Percentiles rank a stretch among this genome's conserved stretches.
Evolutionary conservation across 495 filamentous ascomycete species (phyloP).

Genomic region (Penicillium antarcticum): DNA sequence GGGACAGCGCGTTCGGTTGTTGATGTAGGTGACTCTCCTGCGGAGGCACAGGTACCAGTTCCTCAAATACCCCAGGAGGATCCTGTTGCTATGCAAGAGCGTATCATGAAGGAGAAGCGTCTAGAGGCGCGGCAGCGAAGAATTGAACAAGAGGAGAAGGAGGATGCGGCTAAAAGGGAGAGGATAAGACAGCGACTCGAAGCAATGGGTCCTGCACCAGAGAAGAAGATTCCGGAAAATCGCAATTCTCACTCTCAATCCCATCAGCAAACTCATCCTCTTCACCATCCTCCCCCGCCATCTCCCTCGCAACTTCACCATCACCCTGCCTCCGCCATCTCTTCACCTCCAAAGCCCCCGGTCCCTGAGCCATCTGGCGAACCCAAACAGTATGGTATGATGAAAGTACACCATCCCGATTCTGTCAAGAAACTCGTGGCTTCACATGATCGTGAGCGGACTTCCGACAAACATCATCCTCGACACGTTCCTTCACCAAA

Average conservation of each 20-base stretch:
- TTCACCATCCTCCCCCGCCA: background rate
- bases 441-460: constrained; percentile 37
- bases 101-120: constrained; percentile 79
- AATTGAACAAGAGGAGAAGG: constrained; percentile 74
- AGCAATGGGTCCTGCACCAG: constrained; percentile 65
- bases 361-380: constrained; percentile 50
- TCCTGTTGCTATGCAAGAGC: constrained; percentile 66
- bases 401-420: constrained; percentile 55
- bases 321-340: constrained; percentile 19
- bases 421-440: constrained; percentile 40
- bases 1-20: constrained; percentile 53
- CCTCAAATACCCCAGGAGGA: constrained; percentile 49
- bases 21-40: constrained; percentile 41
- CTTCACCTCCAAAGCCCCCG: constrained; percentile 52
- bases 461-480: constrained; percentile 32
- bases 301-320: constrained; percentile 4
- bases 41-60: constrained; percentile 25
- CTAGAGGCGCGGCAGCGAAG: constrained; percentile 74
- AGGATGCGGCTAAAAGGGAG: constrained; percentile 76
- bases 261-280: constrained; percentile 1
- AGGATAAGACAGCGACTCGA: constrained; percentile 82
- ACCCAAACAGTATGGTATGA: constrained; percentile 57
- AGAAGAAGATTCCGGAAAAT: constrained; percentile 37
- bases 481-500: constrained; percentile 33
- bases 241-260: constrained; percentile 23